These are phyloP conservation scores for Calonectria ilicicola DNA, from an alignment of 2,329 filamentous ascomycete species.

Conservation along the genomic window DNA sequence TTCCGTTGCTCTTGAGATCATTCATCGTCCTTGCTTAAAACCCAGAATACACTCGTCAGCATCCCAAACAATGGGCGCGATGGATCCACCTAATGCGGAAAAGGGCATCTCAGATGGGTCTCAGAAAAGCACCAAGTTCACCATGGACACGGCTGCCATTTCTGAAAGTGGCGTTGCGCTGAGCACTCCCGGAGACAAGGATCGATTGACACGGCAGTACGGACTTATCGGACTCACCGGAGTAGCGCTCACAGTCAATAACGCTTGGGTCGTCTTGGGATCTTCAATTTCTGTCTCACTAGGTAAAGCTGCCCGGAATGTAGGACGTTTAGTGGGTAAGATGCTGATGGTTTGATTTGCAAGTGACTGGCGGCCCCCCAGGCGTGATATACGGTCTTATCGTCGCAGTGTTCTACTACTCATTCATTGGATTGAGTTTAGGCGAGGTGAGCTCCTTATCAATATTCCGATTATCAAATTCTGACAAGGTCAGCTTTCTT, in stretches of 20 bases:
- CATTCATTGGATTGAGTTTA: conserved; percentile 38
- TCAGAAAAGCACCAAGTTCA: conserved; percentile 18
- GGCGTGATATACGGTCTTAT: conserved; percentile 41
- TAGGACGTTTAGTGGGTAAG: background rate
- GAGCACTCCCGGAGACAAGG: conserved; percentile 36
- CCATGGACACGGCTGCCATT: conserved; percentile 25
- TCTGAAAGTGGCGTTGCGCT: conserved; percentile 21
- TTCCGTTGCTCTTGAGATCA: background rate
- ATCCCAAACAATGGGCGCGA: background rate
- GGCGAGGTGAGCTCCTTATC: conserved; percentile 32
- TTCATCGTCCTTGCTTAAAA: background rate
- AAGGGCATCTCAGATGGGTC: conserved; percentile 17
- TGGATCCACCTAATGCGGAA: conserved; percentile 1
- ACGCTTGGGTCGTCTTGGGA: conserved; percentile 41
- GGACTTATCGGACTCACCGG: conserved; percentile 39
- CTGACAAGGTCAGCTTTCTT: conserved; percentile 30
- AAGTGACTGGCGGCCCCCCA: conserved; percentile 37
- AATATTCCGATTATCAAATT: background rate
- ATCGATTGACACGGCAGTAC: conserved; percentile 39
- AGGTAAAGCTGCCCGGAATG: background rate
- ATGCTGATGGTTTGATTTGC: background rate
- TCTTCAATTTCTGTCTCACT: conserved; percentile 42
- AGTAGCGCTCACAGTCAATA: conserved; percentile 42
- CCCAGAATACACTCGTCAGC: background rate
- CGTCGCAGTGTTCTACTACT: conserved; percentile 37